Base-by-base conservation (phyloP, 495 filamentous ascomycete species). In the Podospora appendiculata region DNA sequence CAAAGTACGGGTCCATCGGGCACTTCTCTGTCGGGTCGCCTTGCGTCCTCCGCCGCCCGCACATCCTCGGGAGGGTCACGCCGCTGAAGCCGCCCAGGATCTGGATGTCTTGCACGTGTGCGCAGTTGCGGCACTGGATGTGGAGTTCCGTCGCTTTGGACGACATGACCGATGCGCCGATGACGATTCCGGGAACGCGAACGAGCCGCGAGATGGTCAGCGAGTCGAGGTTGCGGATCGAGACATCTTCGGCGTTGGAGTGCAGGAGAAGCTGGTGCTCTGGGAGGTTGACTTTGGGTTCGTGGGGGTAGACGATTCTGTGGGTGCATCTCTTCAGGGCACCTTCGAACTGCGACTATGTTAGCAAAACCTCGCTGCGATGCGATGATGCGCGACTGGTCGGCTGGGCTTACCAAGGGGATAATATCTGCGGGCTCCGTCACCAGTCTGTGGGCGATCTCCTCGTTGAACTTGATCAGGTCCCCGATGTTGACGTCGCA, bases 401-500 rank as follows among this genome's bases (percentile, higher is more conserved):
- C 1, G 4, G 47, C 16, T 39, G 16, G 8, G 58, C 79, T 55
- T 75, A 96, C 92, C 32, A 96, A 73, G 50, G 94, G 92, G 52
- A 97, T 93, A 45, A 96, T 87, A 34, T 96, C 91, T 42, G 84
- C 86, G 3, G 94, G 94, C 63, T 97, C 91, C 32, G 85, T 91
- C 14, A 86, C 87, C 48, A 99, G 79, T 63, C 86, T 85, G 69
- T 96, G 88, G 36, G 92, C 94, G 51, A 99, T 79, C 63, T 96
- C 90, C 68, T 97, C 94, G 59, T 96, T 94, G 73, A 90, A 97
- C 47, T 87, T 93, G 66, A 96, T 95, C 39, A 99, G 74, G 67
- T 99, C 94, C 36, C 88, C 88, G 58, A 99, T 89, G 68, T 99
- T 92, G 57, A 99, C 85, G 68, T 99, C 93, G 72, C 93, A 96